phyloP scores from a whole-genome alignment of 768 basidiomycete genomes.

The Rhizopogon salebrosus region DNA sequence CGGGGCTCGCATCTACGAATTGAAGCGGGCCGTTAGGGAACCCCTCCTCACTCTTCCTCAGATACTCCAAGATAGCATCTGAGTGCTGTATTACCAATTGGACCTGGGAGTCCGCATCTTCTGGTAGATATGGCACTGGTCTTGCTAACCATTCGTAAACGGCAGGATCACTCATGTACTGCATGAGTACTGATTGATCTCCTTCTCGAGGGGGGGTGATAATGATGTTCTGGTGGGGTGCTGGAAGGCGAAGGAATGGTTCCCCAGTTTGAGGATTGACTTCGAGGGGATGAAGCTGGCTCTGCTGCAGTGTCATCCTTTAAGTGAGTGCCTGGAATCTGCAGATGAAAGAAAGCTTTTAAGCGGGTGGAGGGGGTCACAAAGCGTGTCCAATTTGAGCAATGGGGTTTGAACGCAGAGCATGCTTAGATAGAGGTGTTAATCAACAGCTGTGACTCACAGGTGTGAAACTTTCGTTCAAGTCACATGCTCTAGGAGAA shows the following conservation, averaged over 20 bases:
- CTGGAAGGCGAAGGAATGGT: slow-evolving; percentile 48
- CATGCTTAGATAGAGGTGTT: no score
- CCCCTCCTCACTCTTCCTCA: slow-evolving; percentile 15
- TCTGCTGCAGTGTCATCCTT: neutral
- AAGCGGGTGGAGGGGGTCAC: neutral
- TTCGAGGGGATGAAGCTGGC: slow-evolving; percentile 34
- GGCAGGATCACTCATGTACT: slow-evolving; percentile 43
- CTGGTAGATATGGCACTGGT: slow-evolving; percentile 46
- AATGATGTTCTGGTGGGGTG: slow-evolving; percentile 48
- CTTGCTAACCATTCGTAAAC: slow-evolving; percentile 40
- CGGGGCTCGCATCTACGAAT: slow-evolving; percentile 41
- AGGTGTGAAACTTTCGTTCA: no score
- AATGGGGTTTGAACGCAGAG: no score
- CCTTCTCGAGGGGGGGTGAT: slow-evolving; percentile 52
- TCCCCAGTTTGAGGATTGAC: slow-evolving; percentile 40
- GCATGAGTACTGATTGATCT: slow-evolving; percentile 33
- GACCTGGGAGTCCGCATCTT: slow-evolving; percentile 37
- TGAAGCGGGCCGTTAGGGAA: slow-evolving; percentile 22
- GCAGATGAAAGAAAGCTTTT: neutral
- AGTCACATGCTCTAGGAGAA: no score
- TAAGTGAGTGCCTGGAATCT: neutral
- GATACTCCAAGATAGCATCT: slow-evolving; percentile 16
- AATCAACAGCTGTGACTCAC: no score
- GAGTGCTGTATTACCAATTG: slow-evolving; percentile 13
- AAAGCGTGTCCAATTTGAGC: neutral